Base-by-base conservation (phyloP, 768 basidiomycete species). In the Astraeus odoratus region DNA sequence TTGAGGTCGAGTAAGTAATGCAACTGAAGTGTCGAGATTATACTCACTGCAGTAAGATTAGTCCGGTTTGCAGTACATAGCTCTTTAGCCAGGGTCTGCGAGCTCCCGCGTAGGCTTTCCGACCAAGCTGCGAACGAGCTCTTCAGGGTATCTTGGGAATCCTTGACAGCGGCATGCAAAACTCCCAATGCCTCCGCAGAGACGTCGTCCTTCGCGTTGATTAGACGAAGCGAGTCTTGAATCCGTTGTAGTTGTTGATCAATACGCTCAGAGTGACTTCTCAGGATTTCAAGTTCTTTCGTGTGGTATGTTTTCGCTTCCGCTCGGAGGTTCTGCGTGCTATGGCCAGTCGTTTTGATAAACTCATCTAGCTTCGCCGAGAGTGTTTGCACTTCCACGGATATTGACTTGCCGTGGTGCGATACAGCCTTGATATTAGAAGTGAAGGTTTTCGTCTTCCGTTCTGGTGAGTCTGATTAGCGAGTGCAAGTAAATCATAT, bases 351-450 rank as follows among this genome's bases (percentile, higher is more conserved):
- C 1, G 72, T 67, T 51, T 76, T 75, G 48, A 77, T 65, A 53
- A 92, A 81, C 35, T 76, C 76, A 9, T 77, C 73, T 13, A 94
- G 68, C 47, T 75, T 78, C 6, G 70, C 64, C 13, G 75, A 72
- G 39, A 93, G 71, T 1, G 61, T 60, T 19, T 73, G 71, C 30
- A 78, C 68, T 25, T 83, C 71, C 1, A 68, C 65, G 19, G 76
- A 65, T 33, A 93, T 72, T 1, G 74, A 67, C 48, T 73, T 76
- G 42, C 81, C 79, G 48, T 86, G 79, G 26, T 70, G 72, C 3
- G 74, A 66, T 13, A 88, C 89, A 1, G 74, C 72, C 50, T 76
- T 75, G 4, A 78, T 67, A 54, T 94, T 95, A 7, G 78, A 67
- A 25, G 67, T 70, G 33, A 91, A 72, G 9, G 79, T 70, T 19